A percentile compares a stretch with the other conserved stretches of the same genome.
Evolutionary conservation across 805 yeast species (phyloP).

Genomic region (Teunomyces lycoperdinae): DNA sequence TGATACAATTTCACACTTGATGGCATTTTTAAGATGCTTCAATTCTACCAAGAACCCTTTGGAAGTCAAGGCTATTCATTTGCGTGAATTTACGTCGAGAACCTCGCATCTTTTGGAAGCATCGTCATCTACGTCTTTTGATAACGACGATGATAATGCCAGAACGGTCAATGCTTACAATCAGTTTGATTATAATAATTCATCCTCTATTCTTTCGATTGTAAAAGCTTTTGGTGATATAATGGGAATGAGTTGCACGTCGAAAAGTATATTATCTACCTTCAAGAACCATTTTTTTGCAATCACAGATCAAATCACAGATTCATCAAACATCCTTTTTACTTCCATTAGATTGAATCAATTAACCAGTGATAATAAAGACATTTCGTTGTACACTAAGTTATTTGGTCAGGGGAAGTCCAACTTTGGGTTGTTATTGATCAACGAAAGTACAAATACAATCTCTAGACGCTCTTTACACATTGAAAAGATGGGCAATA

Average conservation of each 20-base stretch:
- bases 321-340: conserved; percentile 24
- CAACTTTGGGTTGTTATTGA: conserved; percentile 33
- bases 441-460: conserved; percentile 12
- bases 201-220: conserved; percentile 33
- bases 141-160: conserved; percentile 7
- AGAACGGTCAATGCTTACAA: conserved; percentile 11
- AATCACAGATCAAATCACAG: conserved; percentile 30
- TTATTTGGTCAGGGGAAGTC: conserved; percentile 25
- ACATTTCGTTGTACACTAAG: conserved; percentile 20
- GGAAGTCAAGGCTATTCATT: conserved; percentile 49
- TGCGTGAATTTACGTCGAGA: conserved; percentile 61
- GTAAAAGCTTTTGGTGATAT: conserved; percentile 33
- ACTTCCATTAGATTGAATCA: conserved; percentile 18
- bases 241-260: conserved; percentile 23
- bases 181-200: conserved; percentile 25
- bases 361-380: conserved; percentile 18
- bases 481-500: background rate
- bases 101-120: conserved; percentile 70
- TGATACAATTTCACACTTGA: conserved; percentile 31
- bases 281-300: conserved; percentile 26
- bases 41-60: conserved; percentile 16
- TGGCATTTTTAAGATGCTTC: conserved; percentile 30
- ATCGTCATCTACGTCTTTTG: conserved; percentile 34
- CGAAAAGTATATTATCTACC: conserved; percentile 32
- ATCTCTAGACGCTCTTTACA: background rate